Conservation (phyloP, 805 yeast species). For the Maudiozyma serrabonitensis region DNA sequence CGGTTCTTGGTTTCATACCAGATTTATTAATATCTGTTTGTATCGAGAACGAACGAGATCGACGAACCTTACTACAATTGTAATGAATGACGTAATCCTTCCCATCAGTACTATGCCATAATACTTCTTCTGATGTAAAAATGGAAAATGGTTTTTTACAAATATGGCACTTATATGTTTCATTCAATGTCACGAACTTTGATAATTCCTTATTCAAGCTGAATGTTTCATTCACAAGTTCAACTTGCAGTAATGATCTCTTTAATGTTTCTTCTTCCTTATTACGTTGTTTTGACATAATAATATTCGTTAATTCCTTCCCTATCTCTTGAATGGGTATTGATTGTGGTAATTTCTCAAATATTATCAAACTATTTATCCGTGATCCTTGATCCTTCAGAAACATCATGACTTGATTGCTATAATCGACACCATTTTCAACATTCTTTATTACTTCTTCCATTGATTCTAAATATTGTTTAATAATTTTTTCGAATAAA, state of each 20-base stretch:
- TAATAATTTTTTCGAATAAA: constrained; percentile 32
- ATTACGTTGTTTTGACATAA: constrained; percentile 33
- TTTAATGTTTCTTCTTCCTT: constrained; percentile 35
- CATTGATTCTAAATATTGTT: constrained; percentile 24
- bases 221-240: constrained; percentile 39
- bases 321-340: constrained; percentile 38
- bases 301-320: constrained; percentile 35
- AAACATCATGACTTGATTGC: constrained; percentile 8
- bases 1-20: not conserved
- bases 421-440: not conserved
- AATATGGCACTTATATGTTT: constrained; percentile 42
- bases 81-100: constrained; percentile 18
- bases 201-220: constrained; percentile 32
- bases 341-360: constrained; percentile 42
- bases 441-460: not conserved
- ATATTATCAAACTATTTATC: constrained; percentile 23
- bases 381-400: constrained; percentile 20
- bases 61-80: constrained; percentile 20
- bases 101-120: constrained; percentile 12
- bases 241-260: constrained; percentile 44
- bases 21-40: constrained; percentile 6
- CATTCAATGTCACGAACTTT: constrained; percentile 31
- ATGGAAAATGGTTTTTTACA: constrained; percentile 38
- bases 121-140: constrained; percentile 13
- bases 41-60: constrained; percentile 7